Percentiles rank a stretch among this genome's conserved stretches.
These are phyloP conservation scores for Phaseolus lunatus DNA, from an alignment of 306 rosid genomes.

Conservation along the genomic window DNA sequence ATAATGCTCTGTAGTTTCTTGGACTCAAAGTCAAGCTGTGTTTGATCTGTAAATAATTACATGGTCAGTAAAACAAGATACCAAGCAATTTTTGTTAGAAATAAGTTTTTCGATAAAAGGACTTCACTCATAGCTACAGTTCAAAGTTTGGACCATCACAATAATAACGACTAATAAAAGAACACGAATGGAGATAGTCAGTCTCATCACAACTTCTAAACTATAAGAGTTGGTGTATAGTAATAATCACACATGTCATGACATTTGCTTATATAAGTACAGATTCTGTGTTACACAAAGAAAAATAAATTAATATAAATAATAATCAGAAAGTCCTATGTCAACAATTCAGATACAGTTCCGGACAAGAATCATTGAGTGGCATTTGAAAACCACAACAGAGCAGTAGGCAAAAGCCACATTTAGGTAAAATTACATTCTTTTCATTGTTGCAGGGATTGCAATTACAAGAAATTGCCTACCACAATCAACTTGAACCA, in stretches of 20 bases:
- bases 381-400: not conserved
- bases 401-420: not conserved
- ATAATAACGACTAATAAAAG: not conserved
- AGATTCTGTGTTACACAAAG: slow-evolving; percentile 5
- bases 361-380: no score
- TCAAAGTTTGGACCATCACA: slow-evolving; percentile 3
- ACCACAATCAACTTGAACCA: not conserved
- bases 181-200: slow-evolving; percentile 20
- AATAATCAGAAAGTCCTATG: slow-evolving; percentile 1
- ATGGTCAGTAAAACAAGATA: slow-evolving; percentile 10
- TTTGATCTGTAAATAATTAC: slow-evolving; percentile 69
- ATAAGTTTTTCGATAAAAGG: slow-evolving; percentile 21
- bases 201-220: slow-evolving; percentile 15
- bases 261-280: slow-evolving; percentile 3
- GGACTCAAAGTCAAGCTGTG: slow-evolving; percentile 72
- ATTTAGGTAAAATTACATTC: not conserved
- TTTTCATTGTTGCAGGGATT: slow-evolving; percentile 16
- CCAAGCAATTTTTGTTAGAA: slow-evolving; percentile 9
- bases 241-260: slow-evolving; percentile 16
- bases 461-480: slow-evolving; percentile 20
- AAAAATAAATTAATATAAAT: slow-evolving; percentile 22
- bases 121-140: not conserved
- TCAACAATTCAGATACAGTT: not conserved
- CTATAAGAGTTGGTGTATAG: slow-evolving; percentile 21
- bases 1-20: slow-evolving; percentile 77